Conservation (phyloP, 176 grass and related monocot species). For the Juncus inflexus region DNA sequence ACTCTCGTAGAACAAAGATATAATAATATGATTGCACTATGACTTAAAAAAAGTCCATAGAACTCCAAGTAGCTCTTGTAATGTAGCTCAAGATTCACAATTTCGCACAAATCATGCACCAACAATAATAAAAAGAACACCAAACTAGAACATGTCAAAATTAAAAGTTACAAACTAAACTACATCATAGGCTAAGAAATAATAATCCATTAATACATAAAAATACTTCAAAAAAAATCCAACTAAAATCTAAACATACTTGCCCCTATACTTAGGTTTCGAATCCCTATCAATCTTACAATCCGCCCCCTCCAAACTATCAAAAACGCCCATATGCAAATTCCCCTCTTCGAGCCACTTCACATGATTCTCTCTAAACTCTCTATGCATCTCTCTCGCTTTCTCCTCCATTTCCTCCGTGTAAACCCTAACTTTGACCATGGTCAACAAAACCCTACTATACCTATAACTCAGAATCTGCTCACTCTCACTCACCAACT, state of each 20-base stretch:
- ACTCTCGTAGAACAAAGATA: not conserved
- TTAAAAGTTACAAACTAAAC: no score
- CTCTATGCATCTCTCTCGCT: slow-evolving; percentile 41
- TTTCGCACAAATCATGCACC: not conserved
- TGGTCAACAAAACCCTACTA: slow-evolving; percentile 75
- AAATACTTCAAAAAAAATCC: not conserved
- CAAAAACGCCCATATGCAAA: slow-evolving; percentile 72
- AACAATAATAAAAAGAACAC: not conserved
- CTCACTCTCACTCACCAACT: slow-evolving; percentile 55
- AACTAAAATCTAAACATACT: slow-evolving; percentile 57
- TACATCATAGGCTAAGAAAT: no score
- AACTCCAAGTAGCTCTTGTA: no score
- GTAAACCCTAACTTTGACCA: slow-evolving; percentile 60
- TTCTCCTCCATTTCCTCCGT: slow-evolving; percentile 44
- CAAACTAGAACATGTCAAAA: no score
- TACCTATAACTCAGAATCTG: slow-evolving; percentile 86
- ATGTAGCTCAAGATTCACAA: no score
- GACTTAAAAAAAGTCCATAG: no score
- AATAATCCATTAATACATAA: no score
- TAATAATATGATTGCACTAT: not conserved
- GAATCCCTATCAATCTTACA: slow-evolving; percentile 49
- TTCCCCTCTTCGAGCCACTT: slow-evolving; percentile 92
- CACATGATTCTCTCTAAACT: slow-evolving; percentile 86
- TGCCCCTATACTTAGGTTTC: slow-evolving; percentile 91
- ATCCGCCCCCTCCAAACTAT: slow-evolving; percentile 30